phyloP scores from a whole-genome alignment of 495 filamentous ascomycete genomes.

The Immersiella caudata region DNA sequence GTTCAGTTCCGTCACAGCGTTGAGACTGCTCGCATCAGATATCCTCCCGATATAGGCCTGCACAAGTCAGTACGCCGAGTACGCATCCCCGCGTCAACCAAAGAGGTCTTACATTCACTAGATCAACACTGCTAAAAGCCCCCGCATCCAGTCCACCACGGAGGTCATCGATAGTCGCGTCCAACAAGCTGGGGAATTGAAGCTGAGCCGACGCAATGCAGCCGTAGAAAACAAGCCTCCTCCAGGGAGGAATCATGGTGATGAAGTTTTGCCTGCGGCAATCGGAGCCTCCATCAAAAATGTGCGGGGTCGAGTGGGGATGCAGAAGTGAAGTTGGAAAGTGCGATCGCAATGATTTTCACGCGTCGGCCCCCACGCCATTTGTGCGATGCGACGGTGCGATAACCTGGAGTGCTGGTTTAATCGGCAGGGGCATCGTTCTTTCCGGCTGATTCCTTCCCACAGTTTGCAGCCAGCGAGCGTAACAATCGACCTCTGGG shows the following conservation, averaged over 20 bases:
- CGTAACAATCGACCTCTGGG: not conserved
- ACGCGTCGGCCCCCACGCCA: not conserved
- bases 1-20: constrained; percentile 48
- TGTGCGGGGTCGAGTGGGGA: too few species aligned
- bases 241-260: not conserved
- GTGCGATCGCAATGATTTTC: too few species aligned
- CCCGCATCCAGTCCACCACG: not conserved
- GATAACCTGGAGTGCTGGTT: not conserved
- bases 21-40: constrained; percentile 53
- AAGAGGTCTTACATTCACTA: not conserved
- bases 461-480: not conserved
- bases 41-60: constrained; percentile 54
- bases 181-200: constrained; percentile 8
- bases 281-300: too few species aligned
- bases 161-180: constrained; percentile 11
- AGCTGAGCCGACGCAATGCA: not conserved
- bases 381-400: not conserved
- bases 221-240: not conserved
- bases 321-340: too few species aligned
- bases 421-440: not conserved
- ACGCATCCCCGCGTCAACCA: too few species aligned
- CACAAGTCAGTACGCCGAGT: not conserved
- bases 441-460: not conserved
- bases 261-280: not conserved
- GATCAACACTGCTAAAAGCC: constrained; percentile 4